Evolutionary conservation across 176 grass and related monocot species (phyloP), one percentile per base, ranked within the genome.

Genomic region (Chloris gayana): DNA sequence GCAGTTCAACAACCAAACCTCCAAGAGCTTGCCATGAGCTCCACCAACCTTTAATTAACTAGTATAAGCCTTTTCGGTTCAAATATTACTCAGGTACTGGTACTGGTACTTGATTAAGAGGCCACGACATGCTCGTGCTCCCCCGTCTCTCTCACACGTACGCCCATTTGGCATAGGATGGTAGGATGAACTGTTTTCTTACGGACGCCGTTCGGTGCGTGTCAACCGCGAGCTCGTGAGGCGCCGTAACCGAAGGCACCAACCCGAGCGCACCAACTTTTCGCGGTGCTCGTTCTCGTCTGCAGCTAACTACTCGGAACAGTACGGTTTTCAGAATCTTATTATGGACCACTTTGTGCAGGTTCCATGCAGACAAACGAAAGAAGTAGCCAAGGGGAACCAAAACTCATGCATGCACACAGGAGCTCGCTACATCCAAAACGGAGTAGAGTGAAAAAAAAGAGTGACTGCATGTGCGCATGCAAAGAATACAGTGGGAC

Each of bases 401-500:
- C 54, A 58, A 60, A 60, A 26, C 24, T 26, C 51, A 37, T 12
- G 34, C 51, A 37, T 12, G 34, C 21, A 60, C 56, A 12, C 33
- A 6, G 29, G n/a, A 11, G 15, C 8, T 27, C 8, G 74, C 37
- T 67, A 67, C 60, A 80, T 86, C 70, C 70, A 67, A 63, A 47
- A 35, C 14, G 42, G 3, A 49, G 41, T 29, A n/a, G 54, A n/a
- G 54, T 7, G 33, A 4, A 19, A 56, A 59, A 75, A 25, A 59
- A 67, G 14, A 12, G n/a, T 38, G 32, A 54, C 30, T 42, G 44
- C 80, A 80, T 64, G 79, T 46, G 70, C 75, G 69, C n/a, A n/a
- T n/a, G n/a, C 61, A 19, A 19, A 9, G 22, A 19, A 61, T 58
- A 58, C 7, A 44, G 56, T 50, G 47, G 47, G 47, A 19, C 2